A percentile compares a stretch with the other conserved stretches of the same genome.
Evolutionary conservation across 2,329 filamentous ascomycete genomes (phyloP).

Genomic region (Elsinoe australis): DNA sequence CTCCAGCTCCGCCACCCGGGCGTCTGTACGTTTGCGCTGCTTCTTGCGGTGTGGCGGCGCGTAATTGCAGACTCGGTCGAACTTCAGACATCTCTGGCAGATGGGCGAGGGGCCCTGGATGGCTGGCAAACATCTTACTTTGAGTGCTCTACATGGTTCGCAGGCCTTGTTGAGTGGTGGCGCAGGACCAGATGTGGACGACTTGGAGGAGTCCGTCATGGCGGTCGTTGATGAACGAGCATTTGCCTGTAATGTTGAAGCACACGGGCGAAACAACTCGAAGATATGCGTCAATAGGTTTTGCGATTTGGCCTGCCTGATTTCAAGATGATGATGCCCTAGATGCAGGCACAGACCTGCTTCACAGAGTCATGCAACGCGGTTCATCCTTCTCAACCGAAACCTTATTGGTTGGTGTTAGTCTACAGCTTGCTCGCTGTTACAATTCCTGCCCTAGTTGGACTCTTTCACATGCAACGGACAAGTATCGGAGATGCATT

Average conservation of each 20-base stretch:
- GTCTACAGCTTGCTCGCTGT: too few species aligned
- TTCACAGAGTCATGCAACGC: too few species aligned
- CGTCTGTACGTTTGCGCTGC: slow-evolving; percentile 40
- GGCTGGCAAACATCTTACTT: slow-evolving; percentile 37
- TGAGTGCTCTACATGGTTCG: slow-evolving; percentile 37
- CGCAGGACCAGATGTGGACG: background rate
- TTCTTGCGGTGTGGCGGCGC: slow-evolving; percentile 37
- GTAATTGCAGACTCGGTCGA: slow-evolving; percentile 35
- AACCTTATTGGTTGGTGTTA: too few species aligned
- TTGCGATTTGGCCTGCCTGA: background rate
- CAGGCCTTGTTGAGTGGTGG: slow-evolving; percentile 28
- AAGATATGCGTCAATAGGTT: background rate
- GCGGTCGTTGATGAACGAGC: too few species aligned
- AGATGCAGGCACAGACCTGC: background rate
- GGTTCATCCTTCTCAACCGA: too few species aligned
- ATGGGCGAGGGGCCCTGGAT: slow-evolving; percentile 23
- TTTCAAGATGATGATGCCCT: background rate
- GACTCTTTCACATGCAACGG: too few species aligned
- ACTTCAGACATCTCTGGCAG: slow-evolving; percentile 37
- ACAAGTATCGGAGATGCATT: too few species aligned
- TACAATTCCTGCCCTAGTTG: too few species aligned
- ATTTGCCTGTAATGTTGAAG: too few species aligned
- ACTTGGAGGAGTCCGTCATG: slow-evolving; percentile 5
- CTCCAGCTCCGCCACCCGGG: slow-evolving; percentile 39
- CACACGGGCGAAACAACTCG: background rate